Percentiles rank a stretch among this genome's conserved stretches.
Evolutionary conservation across 495 filamentous ascomycete genomes (phyloP).

Genomic region (Penicillium canescens): DNA sequence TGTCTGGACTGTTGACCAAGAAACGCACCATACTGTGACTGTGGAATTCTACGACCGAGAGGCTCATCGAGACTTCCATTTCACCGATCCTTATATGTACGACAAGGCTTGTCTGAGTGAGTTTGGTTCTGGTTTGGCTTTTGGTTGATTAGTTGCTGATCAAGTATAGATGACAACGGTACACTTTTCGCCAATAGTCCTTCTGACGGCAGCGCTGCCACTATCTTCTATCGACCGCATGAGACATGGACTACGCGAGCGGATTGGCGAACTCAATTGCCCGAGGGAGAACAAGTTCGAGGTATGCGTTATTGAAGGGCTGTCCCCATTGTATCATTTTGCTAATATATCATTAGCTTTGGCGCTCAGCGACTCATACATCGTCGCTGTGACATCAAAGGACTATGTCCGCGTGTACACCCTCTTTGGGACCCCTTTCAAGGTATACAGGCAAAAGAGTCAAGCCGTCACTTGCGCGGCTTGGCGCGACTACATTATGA

Average conservation of each 20-base stretch:
- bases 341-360: constrained; percentile 54
- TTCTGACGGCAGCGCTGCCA: constrained; percentile 65
- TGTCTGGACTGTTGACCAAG: constrained; percentile 97
- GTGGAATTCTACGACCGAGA: constrained; percentile 97
- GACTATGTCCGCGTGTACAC: constrained; percentile 93
- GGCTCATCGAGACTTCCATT: constrained; percentile 90
- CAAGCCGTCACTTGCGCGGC: constrained; percentile 89
- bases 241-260: constrained; percentile 91
- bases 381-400: constrained; percentile 79
- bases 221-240: constrained; percentile 94
- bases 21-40: constrained; percentile 90
- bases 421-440: constrained; percentile 84
- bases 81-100: constrained; percentile 89
- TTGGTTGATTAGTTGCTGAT: constrained; percentile 19
- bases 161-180: constrained; percentile 67
- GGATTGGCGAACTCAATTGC: constrained; percentile 87
- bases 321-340: background rate
- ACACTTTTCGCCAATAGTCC: constrained; percentile 83
- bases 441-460: constrained; percentile 88
- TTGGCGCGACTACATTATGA: constrained; percentile 92
- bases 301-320: constrained; percentile 29
- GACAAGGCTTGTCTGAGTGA: constrained; percentile 87
- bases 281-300: constrained; percentile 74
- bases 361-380: constrained; percentile 87
- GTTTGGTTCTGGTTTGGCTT: constrained; percentile 12